Evolutionary conservation across 257 asterid species (phyloP), one percentile per base, ranked within the genome.

Genomic region (Thymus quinquecostatus): DNA sequence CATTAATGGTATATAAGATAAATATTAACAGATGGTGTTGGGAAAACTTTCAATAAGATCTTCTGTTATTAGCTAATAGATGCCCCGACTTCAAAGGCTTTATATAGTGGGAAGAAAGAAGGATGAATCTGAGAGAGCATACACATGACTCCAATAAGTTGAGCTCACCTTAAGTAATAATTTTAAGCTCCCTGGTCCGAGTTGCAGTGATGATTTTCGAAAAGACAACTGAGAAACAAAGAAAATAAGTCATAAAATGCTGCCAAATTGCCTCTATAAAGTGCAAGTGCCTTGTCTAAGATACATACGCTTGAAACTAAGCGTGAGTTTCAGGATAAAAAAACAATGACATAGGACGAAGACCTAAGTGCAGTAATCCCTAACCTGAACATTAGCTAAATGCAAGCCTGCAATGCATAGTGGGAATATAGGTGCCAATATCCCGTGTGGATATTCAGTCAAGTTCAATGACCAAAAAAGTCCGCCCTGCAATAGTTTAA

Each of bases 391-490:
- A 80, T 80, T 89, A 63, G 80, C 70, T 53, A 84, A 88, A 87
- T 95, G 96, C 86, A 95, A 78, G 63, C 86, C 92, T 30, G 89
- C 91, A 61, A 92, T 86, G 65, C 86, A 30, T 48, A 92, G 71
- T 68, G 99, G 99, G 77, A 95, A 65, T 70, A 88, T 77, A 43
- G 95, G 92, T 68, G 98, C 99, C 70, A 85, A 79, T 50, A 48
- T 74, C 60, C 97, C 97, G 64, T 80, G 92, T 55, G 98, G 91
- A 75, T 66, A 81, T 65, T 89, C 95, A n/a, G 95, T 86, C 86
- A 95, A 81, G 80, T 92, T 83, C 81, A 85, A 90, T 82, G 90
- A 95, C 98, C 99, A 95, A 47, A 92, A 76, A 48, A 72, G 41
- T 40, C 99, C 99, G 47, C 98, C 99, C 98, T 94, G 87, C 58